Conservation (phyloP, 768 basidiomycete genomes). For the Auricularia cornea region DNA sequence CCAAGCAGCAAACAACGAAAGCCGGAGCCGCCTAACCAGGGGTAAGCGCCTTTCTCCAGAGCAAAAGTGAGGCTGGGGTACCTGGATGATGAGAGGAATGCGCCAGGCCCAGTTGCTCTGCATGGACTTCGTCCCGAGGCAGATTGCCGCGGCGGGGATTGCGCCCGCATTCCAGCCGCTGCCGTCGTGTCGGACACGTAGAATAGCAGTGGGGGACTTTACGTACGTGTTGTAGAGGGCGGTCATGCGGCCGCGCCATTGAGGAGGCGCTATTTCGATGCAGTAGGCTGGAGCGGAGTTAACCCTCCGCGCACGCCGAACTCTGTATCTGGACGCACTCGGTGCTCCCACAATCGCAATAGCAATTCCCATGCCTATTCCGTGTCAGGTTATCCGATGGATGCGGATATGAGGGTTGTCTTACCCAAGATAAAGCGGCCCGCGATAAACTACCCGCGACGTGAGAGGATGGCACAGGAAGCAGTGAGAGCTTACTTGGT, state of each 20-base stretch:
- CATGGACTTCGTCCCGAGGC: slow-evolving; percentile 10
- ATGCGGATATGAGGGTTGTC: slow-evolving; percentile 17
- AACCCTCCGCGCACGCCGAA: not conserved
- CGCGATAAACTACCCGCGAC: slow-evolving; percentile 21
- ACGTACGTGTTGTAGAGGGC: slow-evolving; percentile 7
- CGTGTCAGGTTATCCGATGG: slow-evolving; percentile 14
- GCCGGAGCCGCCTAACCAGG: slow-evolving; percentile 10
- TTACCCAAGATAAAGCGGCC: slow-evolving; percentile 27
- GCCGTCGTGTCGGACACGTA: not conserved
- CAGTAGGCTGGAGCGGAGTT: slow-evolving; percentile 12
- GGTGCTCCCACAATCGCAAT: slow-evolving; percentile 14
- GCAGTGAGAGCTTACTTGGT: not conserved
- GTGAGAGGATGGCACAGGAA: not conserved
- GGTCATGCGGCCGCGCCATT: slow-evolving; percentile 13
- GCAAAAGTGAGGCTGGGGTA: too few relatives aligned
- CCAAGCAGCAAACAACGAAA: slow-evolving; percentile 12
- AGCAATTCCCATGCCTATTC: not conserved
- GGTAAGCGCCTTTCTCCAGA: not conserved
- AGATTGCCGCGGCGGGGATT: slow-evolving; percentile 17
- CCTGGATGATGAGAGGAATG: slow-evolving; percentile 19
- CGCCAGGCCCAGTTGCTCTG: slow-evolving; percentile 17
- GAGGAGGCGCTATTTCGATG: slow-evolving; percentile 26
- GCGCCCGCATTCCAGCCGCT: slow-evolving; percentile 12
- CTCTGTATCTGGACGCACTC: not conserved
- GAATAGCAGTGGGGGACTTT: not conserved